A percentile compares a stretch with the other conserved stretches of the same genome.
Evolutionary conservation across 2,329 filamentous ascomycete species (phyloP).

Genomic region (Teratosphaeria gauchensis): DNA sequence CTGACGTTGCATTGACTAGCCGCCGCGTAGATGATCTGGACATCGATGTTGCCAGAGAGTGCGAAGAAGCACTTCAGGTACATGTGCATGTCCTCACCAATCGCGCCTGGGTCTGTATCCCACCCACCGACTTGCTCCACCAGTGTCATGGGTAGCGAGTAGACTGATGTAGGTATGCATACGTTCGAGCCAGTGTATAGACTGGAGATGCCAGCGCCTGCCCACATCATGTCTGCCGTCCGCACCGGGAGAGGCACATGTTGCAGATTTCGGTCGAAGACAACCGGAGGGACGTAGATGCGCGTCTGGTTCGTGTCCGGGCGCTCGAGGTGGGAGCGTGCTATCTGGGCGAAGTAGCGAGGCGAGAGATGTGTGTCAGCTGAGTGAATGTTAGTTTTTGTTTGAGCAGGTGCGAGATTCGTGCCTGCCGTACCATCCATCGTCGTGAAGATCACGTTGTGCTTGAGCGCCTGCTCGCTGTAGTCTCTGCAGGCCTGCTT

Average conservation of each 20-base stretch:
- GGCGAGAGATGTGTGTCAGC: slow-evolving; percentile 62
- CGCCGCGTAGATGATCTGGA: slow-evolving; percentile 55
- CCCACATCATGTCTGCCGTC: slow-evolving; percentile 64
- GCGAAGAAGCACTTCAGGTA: slow-evolving; percentile 70
- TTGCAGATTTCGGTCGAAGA: slow-evolving; percentile 66
- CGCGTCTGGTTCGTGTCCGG: slow-evolving; percentile 53
- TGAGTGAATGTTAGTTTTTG: slow-evolving; percentile 23
- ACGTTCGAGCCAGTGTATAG: slow-evolving; percentile 55
- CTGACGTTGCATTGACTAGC: slow-evolving; percentile 66
- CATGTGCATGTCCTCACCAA: slow-evolving; percentile 70
- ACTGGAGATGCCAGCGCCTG: slow-evolving; percentile 59
- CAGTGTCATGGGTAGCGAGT: slow-evolving; percentile 57
- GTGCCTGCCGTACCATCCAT: slow-evolving; percentile 53
- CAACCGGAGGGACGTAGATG: slow-evolving; percentile 59
- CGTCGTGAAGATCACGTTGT: slow-evolving; percentile 58
- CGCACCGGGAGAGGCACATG: slow-evolving; percentile 58
- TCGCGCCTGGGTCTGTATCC: slow-evolving; percentile 61
- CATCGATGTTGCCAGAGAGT: slow-evolving; percentile 58
- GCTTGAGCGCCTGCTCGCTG: slow-evolving; percentile 36
- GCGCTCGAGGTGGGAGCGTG: slow-evolving; percentile 51
- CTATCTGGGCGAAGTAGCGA: slow-evolving; percentile 58
- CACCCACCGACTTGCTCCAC: slow-evolving; percentile 62
- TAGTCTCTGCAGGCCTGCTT: slow-evolving; percentile 56
- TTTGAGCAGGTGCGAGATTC: background rate
- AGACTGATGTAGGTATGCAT: slow-evolving; percentile 63